phyloP scores from a whole-genome alignment of 768 basidiomycete genomes.

The Lepiota brunneoincarnata region DNA sequence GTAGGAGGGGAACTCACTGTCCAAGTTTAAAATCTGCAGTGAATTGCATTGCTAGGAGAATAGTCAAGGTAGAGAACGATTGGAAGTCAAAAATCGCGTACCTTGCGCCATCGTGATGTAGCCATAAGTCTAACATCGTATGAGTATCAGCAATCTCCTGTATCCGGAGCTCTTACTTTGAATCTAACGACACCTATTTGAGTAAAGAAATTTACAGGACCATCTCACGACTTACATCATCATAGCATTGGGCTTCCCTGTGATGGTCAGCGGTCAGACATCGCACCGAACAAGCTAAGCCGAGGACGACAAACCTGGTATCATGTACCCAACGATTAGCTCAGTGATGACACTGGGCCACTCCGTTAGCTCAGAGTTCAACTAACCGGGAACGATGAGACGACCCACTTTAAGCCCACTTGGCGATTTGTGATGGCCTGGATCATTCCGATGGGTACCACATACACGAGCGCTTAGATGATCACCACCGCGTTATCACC shows the following conservation, averaged over 20 bases:
- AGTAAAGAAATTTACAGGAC: neutral
- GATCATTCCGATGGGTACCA: conserved; percentile 78
- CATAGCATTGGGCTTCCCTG: conserved; percentile 71
- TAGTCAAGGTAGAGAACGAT: conserved; percentile 15
- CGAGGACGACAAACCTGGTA: conserved; percentile 30
- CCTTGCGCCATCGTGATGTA: conserved; percentile 63
- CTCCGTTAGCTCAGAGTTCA: neutral
- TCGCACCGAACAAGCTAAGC: neutral
- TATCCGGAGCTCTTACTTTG: conserved; percentile 24
- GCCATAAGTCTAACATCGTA: conserved; percentile 49
- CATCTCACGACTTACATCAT: conserved; percentile 49
- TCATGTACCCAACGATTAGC: conserved; percentile 62
- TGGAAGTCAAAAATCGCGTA: conserved; percentile 4
- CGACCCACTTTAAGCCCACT: conserved; percentile 49
- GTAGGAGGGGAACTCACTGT: conserved; percentile 49
- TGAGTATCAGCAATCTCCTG: conserved; percentile 25
- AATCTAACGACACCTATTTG: conserved; percentile 26
- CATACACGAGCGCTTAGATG: conserved; percentile 46
- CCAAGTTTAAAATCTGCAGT: conserved; percentile 76
- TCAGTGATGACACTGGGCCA: conserved; percentile 63
- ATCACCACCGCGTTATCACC: conserved; percentile 3
- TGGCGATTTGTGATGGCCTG: conserved; percentile 82
- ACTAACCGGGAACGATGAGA: neutral
- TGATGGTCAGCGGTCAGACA: conserved; percentile 4
- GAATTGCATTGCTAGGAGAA: conserved; percentile 55